Percentiles rank a stretch among this genome's conserved stretches.
Conservation (phyloP, 1,284 basidiomycete genomes). For the Cryptococcus maquisensis region DNA sequence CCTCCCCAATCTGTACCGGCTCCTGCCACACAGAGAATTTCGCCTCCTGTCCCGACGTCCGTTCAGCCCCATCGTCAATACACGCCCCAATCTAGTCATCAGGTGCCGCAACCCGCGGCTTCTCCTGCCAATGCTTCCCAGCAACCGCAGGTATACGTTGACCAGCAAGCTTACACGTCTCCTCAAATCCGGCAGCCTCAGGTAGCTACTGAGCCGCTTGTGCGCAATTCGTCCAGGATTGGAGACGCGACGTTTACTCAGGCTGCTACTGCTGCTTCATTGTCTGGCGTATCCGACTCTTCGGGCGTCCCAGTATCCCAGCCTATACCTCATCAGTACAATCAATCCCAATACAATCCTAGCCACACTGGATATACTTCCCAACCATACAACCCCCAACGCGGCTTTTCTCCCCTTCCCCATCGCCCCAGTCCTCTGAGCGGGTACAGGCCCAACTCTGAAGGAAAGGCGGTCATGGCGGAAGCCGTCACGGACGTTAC, state of each 20-base stretch:
- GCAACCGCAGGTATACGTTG: background rate
- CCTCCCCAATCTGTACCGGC: background rate
- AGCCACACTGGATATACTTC: background rate
- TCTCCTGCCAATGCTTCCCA: background rate
- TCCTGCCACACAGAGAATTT: background rate
- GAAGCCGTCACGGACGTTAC: constrained; percentile 9
- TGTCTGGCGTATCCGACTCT: background rate
- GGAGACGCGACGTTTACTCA: constrained; percentile 23
- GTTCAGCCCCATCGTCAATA: background rate
- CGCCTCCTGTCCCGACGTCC: background rate
- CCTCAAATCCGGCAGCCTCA: background rate
- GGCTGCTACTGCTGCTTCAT: background rate
- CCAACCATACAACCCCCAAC: background rate
- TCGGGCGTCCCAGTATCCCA: background rate
- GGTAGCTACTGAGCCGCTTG: background rate
- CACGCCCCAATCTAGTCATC: background rate
- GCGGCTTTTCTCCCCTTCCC: background rate
- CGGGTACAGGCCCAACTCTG: background rate
- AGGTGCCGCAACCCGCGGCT: background rate
- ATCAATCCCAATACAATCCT: background rate
- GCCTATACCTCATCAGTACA: background rate
- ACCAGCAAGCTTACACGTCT: background rate
- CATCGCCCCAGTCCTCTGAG: background rate
- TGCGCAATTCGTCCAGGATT: constrained; percentile 3
- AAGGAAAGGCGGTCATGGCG: constrained; percentile 3